A percentile compares a stretch with the other conserved stretches of the same genome.
phyloP scores from a whole-genome alignment of 495 filamentous ascomycete genomes.

The Penicillium steckii region DNA sequence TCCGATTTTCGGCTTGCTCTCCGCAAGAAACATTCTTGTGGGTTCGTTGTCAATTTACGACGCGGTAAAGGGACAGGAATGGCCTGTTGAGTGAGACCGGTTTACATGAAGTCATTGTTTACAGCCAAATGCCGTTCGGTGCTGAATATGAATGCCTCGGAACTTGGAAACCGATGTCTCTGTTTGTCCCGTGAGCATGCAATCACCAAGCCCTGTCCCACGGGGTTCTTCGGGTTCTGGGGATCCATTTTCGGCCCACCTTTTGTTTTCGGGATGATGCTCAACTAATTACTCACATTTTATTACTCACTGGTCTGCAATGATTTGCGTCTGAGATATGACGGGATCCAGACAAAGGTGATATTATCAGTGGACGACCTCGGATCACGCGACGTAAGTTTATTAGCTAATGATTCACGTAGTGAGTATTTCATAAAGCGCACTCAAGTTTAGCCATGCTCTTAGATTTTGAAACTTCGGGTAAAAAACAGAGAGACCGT shows the following conservation, averaged over 20 bases:
- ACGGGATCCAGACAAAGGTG: too few species aligned
- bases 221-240: neutral
- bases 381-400: neutral
- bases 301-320: neutral
- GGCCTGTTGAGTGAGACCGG: neutral
- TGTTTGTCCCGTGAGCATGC: slow-evolving; percentile 5
- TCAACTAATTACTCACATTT: neutral
- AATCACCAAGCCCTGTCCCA: neutral
- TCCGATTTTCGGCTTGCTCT: slow-evolving; percentile 9
- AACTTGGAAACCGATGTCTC: slow-evolving; percentile 15
- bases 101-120: slow-evolving; percentile 8
- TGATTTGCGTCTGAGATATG: too few species aligned
- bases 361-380: neutral
- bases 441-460: too few species aligned
- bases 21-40: too few species aligned
- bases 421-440: too few species aligned
- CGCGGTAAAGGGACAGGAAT: too few species aligned
- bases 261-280: neutral
- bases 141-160: slow-evolving; percentile 16
- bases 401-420: neutral
- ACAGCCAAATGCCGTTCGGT: slow-evolving; percentile 21
- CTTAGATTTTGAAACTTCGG: neutral
- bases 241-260: neutral
- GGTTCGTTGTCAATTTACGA: too few species aligned
- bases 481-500: neutral